phyloP scores from a whole-genome alignment of 176 grass and related monocot species.

The sorghum (Sorghum bicolor) region Sorghum_bicolor_NCBIv3 NC_012873.2:67261501-67262000 shows the following conservation, averaged over 20 bases:
- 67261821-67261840: conserved; percentile 10
- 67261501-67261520: background rate
- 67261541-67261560: background rate
- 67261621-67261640: background rate
- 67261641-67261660: background rate
- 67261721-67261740: conserved; percentile 89
- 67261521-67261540: background rate
- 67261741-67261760: conserved; percentile 65
- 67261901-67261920: background rate
- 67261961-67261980: background rate
- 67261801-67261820: conserved; percentile 98
- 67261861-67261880: background rate
- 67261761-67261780: conserved; percentile 73
- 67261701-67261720: conserved; percentile 84
- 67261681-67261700: conserved; percentile 8
- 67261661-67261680: background rate
- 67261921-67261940: background rate
- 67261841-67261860: background rate
- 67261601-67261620: background rate
- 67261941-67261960: background rate
- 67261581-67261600: background rate
- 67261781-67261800: conserved; percentile 89
- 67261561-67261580: background rate
- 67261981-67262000: background rate
- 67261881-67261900: background rate